phyloP scores from a whole-genome alignment of 352 stramenopile species.

The Salisapilia sapeloensis region DNA sequence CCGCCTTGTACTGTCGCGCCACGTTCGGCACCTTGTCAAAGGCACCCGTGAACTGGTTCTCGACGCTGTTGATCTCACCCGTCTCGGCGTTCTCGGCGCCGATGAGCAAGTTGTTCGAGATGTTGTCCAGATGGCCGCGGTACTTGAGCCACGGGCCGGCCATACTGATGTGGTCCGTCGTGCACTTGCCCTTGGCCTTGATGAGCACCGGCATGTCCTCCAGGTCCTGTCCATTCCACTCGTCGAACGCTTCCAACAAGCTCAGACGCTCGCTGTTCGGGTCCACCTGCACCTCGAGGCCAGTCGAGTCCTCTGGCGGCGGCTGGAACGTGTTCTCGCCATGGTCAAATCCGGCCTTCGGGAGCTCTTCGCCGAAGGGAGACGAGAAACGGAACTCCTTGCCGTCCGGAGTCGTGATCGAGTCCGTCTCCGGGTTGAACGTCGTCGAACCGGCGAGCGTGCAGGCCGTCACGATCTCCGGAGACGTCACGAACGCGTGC shows the following conservation, averaged over 20 bases:
- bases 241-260: conserved; percentile 77
- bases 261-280: conserved; percentile 74
- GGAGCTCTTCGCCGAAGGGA: conserved; percentile 84
- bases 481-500: conserved; percentile 87
- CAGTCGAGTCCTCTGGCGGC: conserved; percentile 33
- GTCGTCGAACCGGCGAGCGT: conserved; percentile 78
- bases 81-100: conserved; percentile 87
- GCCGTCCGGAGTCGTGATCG: conserved; percentile 70
- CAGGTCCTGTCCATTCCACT: conserved; percentile 83
- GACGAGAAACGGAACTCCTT: conserved; percentile 84
- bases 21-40: conserved; percentile 83
- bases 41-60: conserved; percentile 80
- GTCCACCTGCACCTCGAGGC: conserved; percentile 69
- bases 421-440: conserved; percentile 85
- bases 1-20: conserved; percentile 83
- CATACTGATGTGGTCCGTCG: conserved; percentile 91
- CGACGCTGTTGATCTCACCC: conserved; percentile 82
- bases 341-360: conserved; percentile 77
- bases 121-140: conserved; percentile 89
- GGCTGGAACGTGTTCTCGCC: conserved; percentile 89
- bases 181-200: conserved; percentile 93
- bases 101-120: conserved; percentile 91
- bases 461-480: conserved; percentile 83
- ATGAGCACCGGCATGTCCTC: conserved; percentile 81
- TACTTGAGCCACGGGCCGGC: conserved; percentile 89